These are phyloP conservation scores for Endocalyx cinctus DNA, from an alignment of 2,329 filamentous ascomycete species.

Conservation along the genomic window DNA sequence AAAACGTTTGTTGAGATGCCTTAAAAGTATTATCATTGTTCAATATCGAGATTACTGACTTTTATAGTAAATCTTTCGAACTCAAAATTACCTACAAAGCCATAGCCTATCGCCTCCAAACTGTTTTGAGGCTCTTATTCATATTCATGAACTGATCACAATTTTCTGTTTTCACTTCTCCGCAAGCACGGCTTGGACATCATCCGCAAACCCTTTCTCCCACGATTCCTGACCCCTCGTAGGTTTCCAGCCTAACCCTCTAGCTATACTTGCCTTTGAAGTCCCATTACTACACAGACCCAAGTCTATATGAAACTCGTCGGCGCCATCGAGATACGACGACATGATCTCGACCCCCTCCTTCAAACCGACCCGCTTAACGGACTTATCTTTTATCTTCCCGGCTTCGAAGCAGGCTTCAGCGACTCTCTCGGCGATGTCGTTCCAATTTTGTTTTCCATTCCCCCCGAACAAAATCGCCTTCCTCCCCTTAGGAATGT, in stretches of 20 bases:
- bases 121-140: too few species aligned
- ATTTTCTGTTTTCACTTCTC: too few species aligned
- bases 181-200: constrained; percentile 12
- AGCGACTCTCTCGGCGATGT: constrained; percentile 31
- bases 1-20: too few species aligned
- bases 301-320: constrained; percentile 26
- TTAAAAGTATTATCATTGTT: too few species aligned
- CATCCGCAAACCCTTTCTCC: constrained; percentile 11
- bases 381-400: constrained; percentile 21
- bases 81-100: too few species aligned
- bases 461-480: constrained; percentile 39
- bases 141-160: too few species aligned
- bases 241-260: constrained; percentile 28
- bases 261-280: constrained; percentile 20
- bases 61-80: too few species aligned
- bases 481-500: constrained; percentile 30
- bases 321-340: constrained; percentile 14
- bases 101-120: too few species aligned
- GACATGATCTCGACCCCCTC: constrained; percentile 16
- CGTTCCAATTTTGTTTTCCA: constrained; percentile 34
- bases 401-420: constrained; percentile 26
- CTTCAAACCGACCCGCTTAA: constrained; percentile 22
- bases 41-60: too few species aligned
- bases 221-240: constrained; percentile 22
- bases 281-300: constrained; percentile 26